Evolutionary conservation across 352 stramenopile genomes (phyloP), one percentile per base, ranked within the genome.

Genomic region (Phytopythium aichiense): DNA sequence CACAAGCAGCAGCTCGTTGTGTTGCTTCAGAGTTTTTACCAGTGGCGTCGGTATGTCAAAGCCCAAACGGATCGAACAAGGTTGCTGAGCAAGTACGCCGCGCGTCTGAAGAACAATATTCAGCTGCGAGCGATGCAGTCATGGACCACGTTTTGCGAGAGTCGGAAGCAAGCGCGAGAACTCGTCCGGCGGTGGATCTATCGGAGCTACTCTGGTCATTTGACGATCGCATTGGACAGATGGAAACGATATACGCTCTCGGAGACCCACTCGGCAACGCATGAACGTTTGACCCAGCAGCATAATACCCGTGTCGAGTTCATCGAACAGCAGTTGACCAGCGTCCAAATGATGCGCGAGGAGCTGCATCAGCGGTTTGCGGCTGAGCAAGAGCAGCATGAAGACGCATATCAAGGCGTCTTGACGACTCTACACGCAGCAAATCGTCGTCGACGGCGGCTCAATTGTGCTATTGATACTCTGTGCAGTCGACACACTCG

Each of bases 141-240:
- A 35, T 84, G 75, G 75, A 25, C 52, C 6, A 30, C 46, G 23
- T 79, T 69, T 53, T 49, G 65, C 1, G 23, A 52, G 1, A 58
- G 49, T 16, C 61, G 65, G 20, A 68, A 68, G 25, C 30, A 54
- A 0, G 66, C 79, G 23, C 55, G 68, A 18, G 64, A 73, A 22
- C 53, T 86, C 7, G 43, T 76, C 1, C 43, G 38, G 2, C 61
- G 67, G 15, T 77, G 73, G 64, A 28, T 71, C 0, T 15, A 7
- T 46, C 51, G 61, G 7, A 60, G 55, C 28, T 60, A 51, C 28
- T 42, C 40, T 2, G 30, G 37, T 9, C 37, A 18, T n/a, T 30
- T 60, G 23, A 9, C 30, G 20, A n/a, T 22, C 6, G 37, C 40
- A 4, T 52, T 49, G 37, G 8, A 2, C 11, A 18, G 18, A 4